Conservation (phyloP, 2,329 filamentous ascomycete genomes). For the Botrytis fragariae region DNA sequence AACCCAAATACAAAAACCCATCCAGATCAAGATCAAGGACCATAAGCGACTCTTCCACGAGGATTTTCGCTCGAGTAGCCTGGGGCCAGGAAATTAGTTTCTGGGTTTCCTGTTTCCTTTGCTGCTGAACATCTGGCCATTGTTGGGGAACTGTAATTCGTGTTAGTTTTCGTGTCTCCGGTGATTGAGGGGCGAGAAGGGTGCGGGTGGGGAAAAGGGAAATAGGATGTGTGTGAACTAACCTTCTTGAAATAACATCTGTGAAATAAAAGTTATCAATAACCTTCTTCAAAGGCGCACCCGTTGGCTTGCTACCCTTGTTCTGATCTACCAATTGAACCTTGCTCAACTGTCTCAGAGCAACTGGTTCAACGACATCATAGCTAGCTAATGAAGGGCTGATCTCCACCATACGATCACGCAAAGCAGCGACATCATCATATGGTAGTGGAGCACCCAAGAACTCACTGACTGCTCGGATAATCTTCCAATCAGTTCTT, state of each 20-base stretch:
- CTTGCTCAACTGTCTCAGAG: slow-evolving; percentile 75
- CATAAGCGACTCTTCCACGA: slow-evolving; percentile 37
- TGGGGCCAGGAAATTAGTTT: slow-evolving; percentile 76
- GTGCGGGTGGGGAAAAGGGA: too few species aligned
- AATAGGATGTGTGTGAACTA: slow-evolving; percentile 38
- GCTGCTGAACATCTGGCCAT: slow-evolving; percentile 97
- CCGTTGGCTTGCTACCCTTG: slow-evolving; percentile 75
- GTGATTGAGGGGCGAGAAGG: background rate
- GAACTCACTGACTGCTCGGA: slow-evolving; percentile 90
- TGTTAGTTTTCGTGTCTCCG: slow-evolving; percentile 19
- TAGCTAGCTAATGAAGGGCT: slow-evolving; percentile 86
- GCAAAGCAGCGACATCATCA: slow-evolving; percentile 83
- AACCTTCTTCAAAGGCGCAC: slow-evolving; percentile 74
- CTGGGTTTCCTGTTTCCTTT: slow-evolving; percentile 76
- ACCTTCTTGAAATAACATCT: slow-evolving; percentile 95
- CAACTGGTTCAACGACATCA: slow-evolving; percentile 82
- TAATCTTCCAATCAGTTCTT: slow-evolving; percentile 98
- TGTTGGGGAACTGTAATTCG: slow-evolving; percentile 72
- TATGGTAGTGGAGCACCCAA: slow-evolving; percentile 84
- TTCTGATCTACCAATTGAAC: slow-evolving; percentile 95
- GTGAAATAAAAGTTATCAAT: slow-evolving; percentile 99
- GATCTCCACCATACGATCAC: slow-evolving; percentile 94
- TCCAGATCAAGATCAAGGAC: slow-evolving; percentile 33
- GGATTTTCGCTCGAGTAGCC: slow-evolving; percentile 47
- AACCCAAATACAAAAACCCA: slow-evolving; percentile 29